Evolutionary conservation across 768 basidiomycete species (phyloP).

Genomic region (Stropharia rugosoannulata): DNA sequence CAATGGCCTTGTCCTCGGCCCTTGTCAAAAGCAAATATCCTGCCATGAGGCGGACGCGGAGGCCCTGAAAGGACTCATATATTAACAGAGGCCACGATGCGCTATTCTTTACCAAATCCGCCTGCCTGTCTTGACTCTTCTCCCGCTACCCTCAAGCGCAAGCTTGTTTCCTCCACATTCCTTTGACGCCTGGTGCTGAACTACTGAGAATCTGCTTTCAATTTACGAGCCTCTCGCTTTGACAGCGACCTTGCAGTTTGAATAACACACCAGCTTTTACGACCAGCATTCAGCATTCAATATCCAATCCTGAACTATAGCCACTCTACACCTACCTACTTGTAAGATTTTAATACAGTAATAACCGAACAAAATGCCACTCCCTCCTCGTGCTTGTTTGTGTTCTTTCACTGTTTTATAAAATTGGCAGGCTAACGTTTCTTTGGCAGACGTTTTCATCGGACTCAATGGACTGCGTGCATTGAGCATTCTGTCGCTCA

Average conservation of each 20-base stretch:
- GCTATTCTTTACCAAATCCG: not conserved
- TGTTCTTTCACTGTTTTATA: not conserved
- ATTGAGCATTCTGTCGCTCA: slow-evolving; percentile 75
- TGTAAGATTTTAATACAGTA: not conserved
- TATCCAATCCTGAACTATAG: not conserved
- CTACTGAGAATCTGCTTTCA: slow-evolving; percentile 1
- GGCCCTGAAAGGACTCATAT: slow-evolving; percentile 6
- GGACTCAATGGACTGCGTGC: slow-evolving; percentile 76
- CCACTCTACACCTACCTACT: not conserved
- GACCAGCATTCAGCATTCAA: not conserved
- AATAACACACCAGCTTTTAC: slow-evolving; percentile 4
- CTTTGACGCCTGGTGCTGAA: slow-evolving; percentile 18
- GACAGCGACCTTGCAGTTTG: slow-evolving; percentile 12
- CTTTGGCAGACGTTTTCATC: slow-evolving; percentile 57
- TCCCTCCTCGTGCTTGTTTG: slow-evolving; percentile 39
- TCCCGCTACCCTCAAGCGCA: slow-evolving; percentile 3
- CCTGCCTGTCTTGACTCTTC: not conserved
- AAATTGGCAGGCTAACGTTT: not conserved
- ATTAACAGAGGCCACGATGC: slow-evolving; percentile 12
- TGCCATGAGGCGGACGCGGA: not conserved
- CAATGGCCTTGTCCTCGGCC: slow-evolving; percentile 19
- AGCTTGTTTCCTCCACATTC: slow-evolving; percentile 14
- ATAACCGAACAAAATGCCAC: slow-evolving; percentile 20
- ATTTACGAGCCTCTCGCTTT: slow-evolving; percentile 12
- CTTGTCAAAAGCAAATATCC: not conserved